phyloP scores from a whole-genome alignment of 805 yeast species.

The Cyberlindnera subsufficiens region DNA sequence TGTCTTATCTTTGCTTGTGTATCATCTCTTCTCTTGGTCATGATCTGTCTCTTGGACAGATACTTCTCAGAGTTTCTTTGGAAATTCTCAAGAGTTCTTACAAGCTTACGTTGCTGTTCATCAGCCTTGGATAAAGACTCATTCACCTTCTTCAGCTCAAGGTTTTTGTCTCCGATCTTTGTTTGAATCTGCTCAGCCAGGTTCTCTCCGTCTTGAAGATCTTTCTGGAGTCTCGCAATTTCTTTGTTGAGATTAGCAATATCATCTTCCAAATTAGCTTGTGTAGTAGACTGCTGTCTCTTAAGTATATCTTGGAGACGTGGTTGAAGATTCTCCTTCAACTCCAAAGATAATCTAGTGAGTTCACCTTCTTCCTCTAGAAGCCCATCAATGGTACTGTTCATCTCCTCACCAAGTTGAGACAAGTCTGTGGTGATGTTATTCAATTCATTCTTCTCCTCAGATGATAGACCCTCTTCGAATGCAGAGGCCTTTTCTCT shows the following conservation, averaged over 20 bases:
- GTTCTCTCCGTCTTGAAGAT: slow-evolving; percentile 25
- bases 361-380: slow-evolving; percentile 41
- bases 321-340: slow-evolving; percentile 53
- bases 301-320: slow-evolving; percentile 35
- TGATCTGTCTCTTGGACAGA: slow-evolving; percentile 54
- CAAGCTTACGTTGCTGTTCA: slow-evolving; percentile 46
- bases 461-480: slow-evolving; percentile 40
- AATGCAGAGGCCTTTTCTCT: slow-evolving; percentile 52
- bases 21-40: slow-evolving; percentile 62
- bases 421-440: slow-evolving; percentile 31
- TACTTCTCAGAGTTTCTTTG: slow-evolving; percentile 62
- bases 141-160: slow-evolving; percentile 29
- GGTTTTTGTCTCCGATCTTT: slow-evolving; percentile 11
- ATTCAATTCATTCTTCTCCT: slow-evolving; percentile 41
- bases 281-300: slow-evolving; percentile 17
- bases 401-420: slow-evolving; percentile 34
- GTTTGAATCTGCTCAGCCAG: slow-evolving; percentile 24
- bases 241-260: slow-evolving; percentile 16
- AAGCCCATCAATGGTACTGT: slow-evolving; percentile 32
- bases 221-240: slow-evolving; percentile 22
- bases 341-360: slow-evolving; percentile 45
- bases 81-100: slow-evolving; percentile 52
- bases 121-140: slow-evolving; percentile 42
- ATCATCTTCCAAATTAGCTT: slow-evolving; percentile 11
- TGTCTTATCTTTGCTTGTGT: slow-evolving; percentile 69